Percentiles rank a stretch among this genome's conserved stretches.
These are phyloP conservation scores for Zymoseptoria passerinii DNA, from an alignment of 2,329 filamentous ascomycete species.

Conservation along the genomic window DNA sequence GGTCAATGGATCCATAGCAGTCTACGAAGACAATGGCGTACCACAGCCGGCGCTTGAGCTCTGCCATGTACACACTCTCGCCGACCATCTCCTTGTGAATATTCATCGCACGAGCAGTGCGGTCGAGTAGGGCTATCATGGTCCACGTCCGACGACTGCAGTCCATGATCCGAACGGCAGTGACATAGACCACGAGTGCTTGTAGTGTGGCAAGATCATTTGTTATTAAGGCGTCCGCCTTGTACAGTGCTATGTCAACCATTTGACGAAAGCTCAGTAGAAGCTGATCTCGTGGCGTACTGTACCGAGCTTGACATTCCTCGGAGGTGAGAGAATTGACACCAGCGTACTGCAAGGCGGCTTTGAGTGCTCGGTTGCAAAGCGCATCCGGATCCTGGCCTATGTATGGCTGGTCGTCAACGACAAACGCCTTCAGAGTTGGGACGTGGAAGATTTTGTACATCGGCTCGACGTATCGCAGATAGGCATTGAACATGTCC, in stretches of 20 bases:
- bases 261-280: constrained; percentile 18
- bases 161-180: constrained; percentile 20
- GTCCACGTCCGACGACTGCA: constrained; percentile 26
- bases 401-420: constrained; percentile 19
- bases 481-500: constrained; percentile 18
- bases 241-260: constrained; percentile 25
- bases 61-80: constrained; percentile 21
- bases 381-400: constrained; percentile 17
- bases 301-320: constrained; percentile 19
- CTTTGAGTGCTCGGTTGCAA: constrained; percentile 22
- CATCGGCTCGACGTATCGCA: constrained; percentile 24
- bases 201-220: constrained; percentile 27
- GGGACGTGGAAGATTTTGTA: constrained; percentile 26
- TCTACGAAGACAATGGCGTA: constrained; percentile 25
- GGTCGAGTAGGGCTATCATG: constrained; percentile 22
- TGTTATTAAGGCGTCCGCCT: constrained; percentile 27
- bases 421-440: constrained; percentile 18
- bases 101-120: constrained; percentile 27
- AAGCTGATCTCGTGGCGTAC: constrained; percentile 15
- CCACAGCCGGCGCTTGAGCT: constrained; percentile 28
- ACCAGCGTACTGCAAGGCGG: constrained; percentile 26
- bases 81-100: constrained; percentile 23
- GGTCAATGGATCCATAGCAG: constrained; percentile 23
- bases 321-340: constrained; percentile 25
- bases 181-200: constrained; percentile 22